phyloP scores from a whole-genome alignment of 2,329 filamentous ascomycete genomes.

The Penicillium sp. region DNA sequence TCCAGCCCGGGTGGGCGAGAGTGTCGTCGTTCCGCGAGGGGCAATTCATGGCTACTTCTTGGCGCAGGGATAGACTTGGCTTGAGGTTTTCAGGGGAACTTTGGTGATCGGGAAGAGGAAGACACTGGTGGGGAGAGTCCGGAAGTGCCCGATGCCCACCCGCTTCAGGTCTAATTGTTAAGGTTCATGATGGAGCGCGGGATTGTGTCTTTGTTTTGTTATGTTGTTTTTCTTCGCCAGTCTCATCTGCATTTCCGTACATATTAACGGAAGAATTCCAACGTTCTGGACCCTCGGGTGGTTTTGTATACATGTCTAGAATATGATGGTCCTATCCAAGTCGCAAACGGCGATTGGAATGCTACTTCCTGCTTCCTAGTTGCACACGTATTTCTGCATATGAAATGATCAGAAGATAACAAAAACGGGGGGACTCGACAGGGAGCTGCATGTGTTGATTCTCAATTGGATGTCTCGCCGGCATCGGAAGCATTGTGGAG shows the following conservation, averaged over 20 bases:
- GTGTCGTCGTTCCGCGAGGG: conserved; percentile 63
- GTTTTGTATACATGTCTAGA: background rate
- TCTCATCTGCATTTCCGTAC: no score
- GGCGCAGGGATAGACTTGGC: background rate
- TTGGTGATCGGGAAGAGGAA: background rate
- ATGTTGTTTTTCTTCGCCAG: no score
- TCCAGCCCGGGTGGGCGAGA: conserved; percentile 56
- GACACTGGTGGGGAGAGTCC: conserved; percentile 14
- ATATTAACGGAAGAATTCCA: no score
- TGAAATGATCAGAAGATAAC: background rate
- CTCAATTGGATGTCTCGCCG: background rate
- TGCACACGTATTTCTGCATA: conserved; percentile 1
- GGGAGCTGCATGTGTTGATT: background rate
- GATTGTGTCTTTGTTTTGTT: no score
- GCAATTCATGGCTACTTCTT: conserved; percentile 59
- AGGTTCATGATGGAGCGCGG: background rate
- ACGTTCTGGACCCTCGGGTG: no score
- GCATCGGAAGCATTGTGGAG: background rate
- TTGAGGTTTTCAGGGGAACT: background rate
- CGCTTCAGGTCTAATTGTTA: background rate
- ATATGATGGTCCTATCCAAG: background rate
- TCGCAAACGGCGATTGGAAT: background rate
- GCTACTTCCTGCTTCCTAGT: background rate
- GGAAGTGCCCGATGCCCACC: conserved; percentile 27
- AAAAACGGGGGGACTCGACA: background rate